Evolutionary conservation across 371 early-diverging fungal species (phyloP).

Genomic region (Mortierella sp.): DNA sequence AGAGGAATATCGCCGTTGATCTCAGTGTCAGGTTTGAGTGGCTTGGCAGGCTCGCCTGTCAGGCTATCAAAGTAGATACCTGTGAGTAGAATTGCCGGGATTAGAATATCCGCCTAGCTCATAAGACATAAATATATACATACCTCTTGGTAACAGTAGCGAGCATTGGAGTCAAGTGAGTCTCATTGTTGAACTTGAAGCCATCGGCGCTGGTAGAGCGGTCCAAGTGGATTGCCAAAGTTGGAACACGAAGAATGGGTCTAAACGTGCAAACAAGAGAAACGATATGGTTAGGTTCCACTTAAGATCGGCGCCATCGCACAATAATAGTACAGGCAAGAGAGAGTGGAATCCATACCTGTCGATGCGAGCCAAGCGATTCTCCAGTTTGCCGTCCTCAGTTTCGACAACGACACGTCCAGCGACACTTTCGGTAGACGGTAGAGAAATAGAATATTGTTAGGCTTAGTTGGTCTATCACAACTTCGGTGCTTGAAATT

Average conservation of each 20-base stretch:
- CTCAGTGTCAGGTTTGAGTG: conserved; percentile 47
- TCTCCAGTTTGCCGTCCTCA: conserved; percentile 74
- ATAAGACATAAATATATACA: conserved; percentile 8
- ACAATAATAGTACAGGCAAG: not conserved
- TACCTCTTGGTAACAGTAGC: conserved; percentile 82
- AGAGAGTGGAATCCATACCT: conserved; percentile 58
- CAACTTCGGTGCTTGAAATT: not conserved
- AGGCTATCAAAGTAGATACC: conserved; percentile 15
- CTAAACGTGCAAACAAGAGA: too few relatives aligned
- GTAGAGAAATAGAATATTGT: not conserved
- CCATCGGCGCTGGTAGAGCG: conserved; percentile 79
- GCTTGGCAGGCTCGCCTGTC: conserved; percentile 50
- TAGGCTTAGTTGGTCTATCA: not conserved
- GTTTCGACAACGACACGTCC: conserved; percentile 93
- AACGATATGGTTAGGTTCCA: not conserved
- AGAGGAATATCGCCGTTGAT: conserved; percentile 47
- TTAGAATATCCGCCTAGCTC: not conserved
- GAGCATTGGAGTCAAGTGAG: conserved; percentile 91
- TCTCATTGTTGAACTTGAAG: conserved; percentile 96
- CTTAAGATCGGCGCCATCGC: too few relatives aligned
- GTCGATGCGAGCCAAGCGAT: conserved; percentile 81
- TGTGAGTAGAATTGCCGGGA: not conserved
- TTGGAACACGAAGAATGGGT: conserved; percentile 95
- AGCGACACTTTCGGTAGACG: conserved; percentile 73
- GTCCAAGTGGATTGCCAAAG: conserved; percentile 97